Percentiles rank a stretch among this genome's conserved stretches.
Conservation (phyloP, 2,329 filamentous ascomycete genomes). For the Trichoderma cornu-damae region DNA sequence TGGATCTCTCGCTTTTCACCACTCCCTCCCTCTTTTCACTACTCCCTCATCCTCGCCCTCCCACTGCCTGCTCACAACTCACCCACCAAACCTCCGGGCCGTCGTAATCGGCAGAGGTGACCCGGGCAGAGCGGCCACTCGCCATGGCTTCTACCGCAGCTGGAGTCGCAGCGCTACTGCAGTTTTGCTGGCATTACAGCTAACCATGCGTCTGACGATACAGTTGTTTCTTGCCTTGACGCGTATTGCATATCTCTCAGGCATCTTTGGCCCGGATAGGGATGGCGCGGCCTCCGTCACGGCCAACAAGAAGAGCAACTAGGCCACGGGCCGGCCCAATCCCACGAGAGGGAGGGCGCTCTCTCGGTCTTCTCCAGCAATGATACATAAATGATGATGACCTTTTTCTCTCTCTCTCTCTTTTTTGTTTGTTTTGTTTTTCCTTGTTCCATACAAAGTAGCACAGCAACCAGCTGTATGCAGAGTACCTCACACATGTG, state of each 20-base stretch:
- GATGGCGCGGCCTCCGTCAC: background rate
- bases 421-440: background rate
- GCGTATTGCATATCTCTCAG: constrained; percentile 53
- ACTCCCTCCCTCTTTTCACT: background rate
- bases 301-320: constrained; percentile 14
- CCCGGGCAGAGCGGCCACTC: background rate
- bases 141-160: background rate
- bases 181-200: background rate
- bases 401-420: background rate
- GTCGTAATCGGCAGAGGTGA: background rate
- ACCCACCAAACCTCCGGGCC: background rate
- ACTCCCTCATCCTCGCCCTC: background rate
- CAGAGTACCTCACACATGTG: no score
- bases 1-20: background rate
- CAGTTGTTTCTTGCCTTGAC: constrained; percentile 52
- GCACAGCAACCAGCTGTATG: no score
- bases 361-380: no score
- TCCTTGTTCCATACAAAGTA: no score
- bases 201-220: constrained; percentile 2
- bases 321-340: background rate
- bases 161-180: background rate
- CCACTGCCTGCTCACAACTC: background rate
- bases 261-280: constrained; percentile 51
- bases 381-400: background rate
- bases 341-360: no score